Base-by-base conservation (phyloP, 2,329 filamentous ascomycete species). In the Dendryphion nanum region DNA sequence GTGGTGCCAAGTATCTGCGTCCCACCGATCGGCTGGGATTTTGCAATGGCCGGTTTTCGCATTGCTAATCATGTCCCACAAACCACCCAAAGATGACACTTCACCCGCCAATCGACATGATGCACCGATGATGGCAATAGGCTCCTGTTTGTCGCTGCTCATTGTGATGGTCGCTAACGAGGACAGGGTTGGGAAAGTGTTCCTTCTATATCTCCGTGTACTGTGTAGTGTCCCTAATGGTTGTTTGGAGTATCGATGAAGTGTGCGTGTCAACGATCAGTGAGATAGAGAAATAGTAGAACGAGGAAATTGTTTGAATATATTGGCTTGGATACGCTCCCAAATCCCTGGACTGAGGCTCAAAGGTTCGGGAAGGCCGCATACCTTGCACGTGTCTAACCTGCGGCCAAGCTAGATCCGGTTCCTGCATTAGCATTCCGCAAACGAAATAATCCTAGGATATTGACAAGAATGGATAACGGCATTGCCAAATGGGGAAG, bases 51-150 rank as follows among this genome's bases (percentile, higher is more conserved):
- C 29, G 15, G 29, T 30, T 15, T 15, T 30, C 8, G 29, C 29
- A 16, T 10, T 16, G 29, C 29, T 10, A 10, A 30, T 30, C 8
- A 30, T 10, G 8, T 30, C 29, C 29, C 29, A 30, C 8, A 30
- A 30, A 7, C 16, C 29, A 10, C 29, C 29, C 15, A 16, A 10
- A 10, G 29, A 30, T 30, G 29, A 10, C 15, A 30, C 29, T 16
- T 30, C 51, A 19, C 61, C 60, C 7, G 63, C 57, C 17, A 65
- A 47, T 26, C 61, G 50, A 39, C 61, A 67, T 8, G 57, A 54
- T 17, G 54, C 39, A 4, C 41, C 41, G 14, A 44, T 21, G 10
- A 44, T 23, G 24, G 41, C 41, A 24, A 45, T 45, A 16, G 42
- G 42, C 32, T 45, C 41, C 29, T 26, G 23, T n/a, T 26, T 28